A percentile compares a stretch with the other conserved stretches of the same genome.
Evolutionary conservation across 805 yeast genomes (phyloP).

Genomic region (Nakazawaea ambrosiae): DNA sequence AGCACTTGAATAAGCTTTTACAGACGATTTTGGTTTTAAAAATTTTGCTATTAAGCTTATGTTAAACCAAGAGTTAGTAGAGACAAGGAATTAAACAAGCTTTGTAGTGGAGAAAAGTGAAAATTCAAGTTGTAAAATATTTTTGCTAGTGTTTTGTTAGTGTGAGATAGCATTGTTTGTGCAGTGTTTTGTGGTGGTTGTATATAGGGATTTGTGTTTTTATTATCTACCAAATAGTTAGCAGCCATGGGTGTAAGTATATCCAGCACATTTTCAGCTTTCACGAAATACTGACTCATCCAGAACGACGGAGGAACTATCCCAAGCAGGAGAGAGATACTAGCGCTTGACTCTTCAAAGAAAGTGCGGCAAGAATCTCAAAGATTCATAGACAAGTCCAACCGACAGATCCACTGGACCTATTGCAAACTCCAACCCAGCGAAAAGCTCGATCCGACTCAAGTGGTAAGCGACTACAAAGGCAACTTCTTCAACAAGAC

Average conservation of each 20-base stretch:
- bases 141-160: too few species aligned
- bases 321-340: conserved; percentile 48
- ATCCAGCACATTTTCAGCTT: background rate
- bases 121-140: too few species aligned
- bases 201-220: too few species aligned
- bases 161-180: too few species aligned
- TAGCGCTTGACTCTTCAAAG: conserved; percentile 15
- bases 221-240: too few species aligned
- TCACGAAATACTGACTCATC: conserved; percentile 1
- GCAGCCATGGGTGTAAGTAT: conserved; percentile 12
- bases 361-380: conserved; percentile 14
- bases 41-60: too few species aligned
- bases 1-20: too few species aligned
- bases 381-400: conserved; percentile 16
- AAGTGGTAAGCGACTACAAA: conserved; percentile 56
- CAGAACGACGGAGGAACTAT: conserved; percentile 72
- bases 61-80: too few species aligned
- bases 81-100: too few species aligned
- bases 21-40: too few species aligned
- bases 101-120: too few species aligned
- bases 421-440: conserved; percentile 45
- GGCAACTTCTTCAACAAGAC: conserved; percentile 66
- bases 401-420: conserved; percentile 28
- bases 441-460: conserved; percentile 34
- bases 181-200: too few species aligned